Base-by-base conservation (phyloP, 2,329 filamentous ascomycete genomes). In the Thermoascus crustaceus region DNA sequence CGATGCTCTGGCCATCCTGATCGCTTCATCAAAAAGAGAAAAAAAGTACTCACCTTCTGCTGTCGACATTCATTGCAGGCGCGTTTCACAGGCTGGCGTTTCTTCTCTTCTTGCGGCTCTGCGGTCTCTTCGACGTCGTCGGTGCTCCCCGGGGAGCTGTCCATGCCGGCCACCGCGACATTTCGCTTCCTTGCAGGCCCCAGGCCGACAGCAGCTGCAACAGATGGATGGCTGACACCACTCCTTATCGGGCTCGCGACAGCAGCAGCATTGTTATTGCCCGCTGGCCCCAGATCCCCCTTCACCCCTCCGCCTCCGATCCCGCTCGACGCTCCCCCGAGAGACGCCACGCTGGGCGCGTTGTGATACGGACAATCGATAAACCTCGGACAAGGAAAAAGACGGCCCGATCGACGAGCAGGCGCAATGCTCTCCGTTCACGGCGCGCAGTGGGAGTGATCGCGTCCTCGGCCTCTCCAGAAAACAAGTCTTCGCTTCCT, bases 11-110 rank as follows among this genome's bases (percentile, higher is more conserved):
- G 25, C n/a, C 4, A 16, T 40, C 22, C 19, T 33, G 30, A 25
- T 26, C 24, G 17, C 11, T 8, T 10, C 11, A 22, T 24, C 31
- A 30, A 26, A 14, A 7, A 22, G 18, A 4, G 17, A 26, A 30
- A 37, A 11, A 9, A 32, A 36, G 21, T 14, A 38, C 56, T 57
- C 45, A 81, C 78, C 67, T 82, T 82, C 51, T 82, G 78, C 57
- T 82, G 78, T 32, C 78, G 68, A 55, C 78, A 82, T 52, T 82
- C 76, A 55, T 81, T 81, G 56, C 78, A 82, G 13, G 78, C 78
- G 50, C 78, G 67, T 61, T 81, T 78, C 42, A 70, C 64, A 2
- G 68, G 67, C 38, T 61, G 61, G 39, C 63, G 55, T 40, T 56
- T 63, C 48, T 57, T 61, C 39, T 67, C 64, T 42, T 67, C 64